Conservation (phyloP, 1,139 yeast species). For the Zygotorulaspora mrakii region DNA sequence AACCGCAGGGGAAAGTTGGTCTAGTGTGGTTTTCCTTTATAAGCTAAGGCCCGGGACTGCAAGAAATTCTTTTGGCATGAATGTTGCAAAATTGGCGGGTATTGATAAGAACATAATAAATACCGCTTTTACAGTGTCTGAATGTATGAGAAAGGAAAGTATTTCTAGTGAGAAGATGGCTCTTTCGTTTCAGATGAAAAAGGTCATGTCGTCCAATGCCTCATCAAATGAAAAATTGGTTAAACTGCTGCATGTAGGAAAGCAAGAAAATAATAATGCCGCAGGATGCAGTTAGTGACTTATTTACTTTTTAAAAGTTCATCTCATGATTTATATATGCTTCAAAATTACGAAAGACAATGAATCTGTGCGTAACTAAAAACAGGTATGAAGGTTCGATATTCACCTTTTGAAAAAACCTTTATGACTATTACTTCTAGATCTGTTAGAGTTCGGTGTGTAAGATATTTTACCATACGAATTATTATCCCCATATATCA, state of each 20-base stretch:
- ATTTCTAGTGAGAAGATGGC: slow-evolving; percentile 13
- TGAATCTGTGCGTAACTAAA: too few species aligned
- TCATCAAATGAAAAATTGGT: slow-evolving; percentile 11
- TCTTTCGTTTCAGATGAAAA: slow-evolving; percentile 9
- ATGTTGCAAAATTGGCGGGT: slow-evolving; percentile 71
- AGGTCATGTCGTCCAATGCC: slow-evolving; percentile 3
- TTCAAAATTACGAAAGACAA: too few species aligned
- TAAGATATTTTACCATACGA: slow-evolving; percentile 66
- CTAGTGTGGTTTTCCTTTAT: slow-evolving; percentile 55
- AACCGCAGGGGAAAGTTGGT: slow-evolving; percentile 38
- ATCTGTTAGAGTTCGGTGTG: slow-evolving; percentile 45
- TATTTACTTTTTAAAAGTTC: too few species aligned
- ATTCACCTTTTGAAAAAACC: slow-evolving; percentile 38
- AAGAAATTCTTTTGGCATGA: slow-evolving; percentile 67
- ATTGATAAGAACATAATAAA: slow-evolving; percentile 50
- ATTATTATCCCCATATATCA: slow-evolving; percentile 50
- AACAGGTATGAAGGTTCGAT: background rate
- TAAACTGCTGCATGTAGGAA: slow-evolving; percentile 11
- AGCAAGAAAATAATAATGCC: slow-evolving; percentile 1
- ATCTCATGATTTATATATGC: background rate
- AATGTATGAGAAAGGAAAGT: slow-evolving; percentile 39
- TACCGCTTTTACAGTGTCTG: slow-evolving; percentile 49
- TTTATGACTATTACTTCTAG: slow-evolving; percentile 39
- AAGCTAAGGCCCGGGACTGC: slow-evolving; percentile 57
- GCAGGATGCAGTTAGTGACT: too few species aligned